Evolutionary conservation across 2,329 filamentous ascomycete genomes (phyloP).

Genomic region (Hypoxylon rubiginosum): DNA sequence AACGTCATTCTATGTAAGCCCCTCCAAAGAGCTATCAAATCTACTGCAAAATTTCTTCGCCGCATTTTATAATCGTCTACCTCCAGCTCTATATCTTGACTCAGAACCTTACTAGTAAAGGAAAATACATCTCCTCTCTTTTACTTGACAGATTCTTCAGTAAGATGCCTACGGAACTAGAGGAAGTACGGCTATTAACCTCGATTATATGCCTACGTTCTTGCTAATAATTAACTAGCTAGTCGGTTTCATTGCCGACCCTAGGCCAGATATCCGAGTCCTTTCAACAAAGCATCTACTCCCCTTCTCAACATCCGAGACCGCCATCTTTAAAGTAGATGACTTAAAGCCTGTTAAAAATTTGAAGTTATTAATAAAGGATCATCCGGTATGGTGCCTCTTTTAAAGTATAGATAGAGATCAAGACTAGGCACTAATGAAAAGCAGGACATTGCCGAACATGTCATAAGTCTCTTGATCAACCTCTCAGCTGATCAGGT

Average conservation of each 20-base stretch:
- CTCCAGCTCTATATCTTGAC: background rate
- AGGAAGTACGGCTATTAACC: conserved; percentile 70
- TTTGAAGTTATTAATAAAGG: conserved; percentile 86
- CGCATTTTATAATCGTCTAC: background rate
- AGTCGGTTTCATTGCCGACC: conserved; percentile 92
- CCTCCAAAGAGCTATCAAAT: conserved; percentile 11
- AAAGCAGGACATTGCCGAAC: conserved; percentile 84
- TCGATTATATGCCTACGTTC: conserved; percentile 4
- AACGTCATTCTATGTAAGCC: conserved; percentile 14
- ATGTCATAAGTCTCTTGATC: conserved; percentile 90
- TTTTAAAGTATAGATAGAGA: background rate
- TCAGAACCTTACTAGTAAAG: background rate
- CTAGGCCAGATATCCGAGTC: conserved; percentile 90
- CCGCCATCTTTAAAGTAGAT: conserved; percentile 85
- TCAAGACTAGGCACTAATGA: conserved; percentile 14
- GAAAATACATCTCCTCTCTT: background rate
- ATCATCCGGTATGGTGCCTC: conserved; percentile 77
- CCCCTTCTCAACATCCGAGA: conserved; percentile 81
- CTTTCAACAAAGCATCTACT: conserved; percentile 89
- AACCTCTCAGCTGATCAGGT: conserved; percentile 85
- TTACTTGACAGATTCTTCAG: background rate
- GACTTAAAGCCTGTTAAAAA: conserved; percentile 85
- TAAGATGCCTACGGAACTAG: conserved; percentile 80
- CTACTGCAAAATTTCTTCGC: conserved; percentile 30
- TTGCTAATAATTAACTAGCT: conserved; percentile 67